Percentiles rank a stretch among this genome's conserved stretches.
These are phyloP conservation scores for Brasenia schreberi DNA, from an alignment of 164 flowering plant species.

Conservation along the genomic window DNA sequence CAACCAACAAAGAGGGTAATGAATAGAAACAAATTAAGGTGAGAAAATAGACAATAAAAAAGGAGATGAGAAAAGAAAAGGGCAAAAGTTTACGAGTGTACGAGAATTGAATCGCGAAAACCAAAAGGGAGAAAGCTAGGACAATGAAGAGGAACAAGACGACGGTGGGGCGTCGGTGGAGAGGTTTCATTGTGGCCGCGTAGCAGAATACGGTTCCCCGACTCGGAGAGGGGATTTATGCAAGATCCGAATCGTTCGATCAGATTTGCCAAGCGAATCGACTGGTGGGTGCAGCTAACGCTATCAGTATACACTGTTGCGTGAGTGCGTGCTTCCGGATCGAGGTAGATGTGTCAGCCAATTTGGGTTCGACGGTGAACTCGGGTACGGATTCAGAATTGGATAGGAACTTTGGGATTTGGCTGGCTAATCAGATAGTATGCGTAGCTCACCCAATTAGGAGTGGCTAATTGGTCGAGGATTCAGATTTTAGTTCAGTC, in stretches of 20 bases:
- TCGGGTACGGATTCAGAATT: too few relatives aligned
- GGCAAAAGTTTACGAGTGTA: conserved; percentile 1
- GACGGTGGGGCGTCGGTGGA: conserved; percentile 20
- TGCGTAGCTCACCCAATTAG: too few relatives aligned
- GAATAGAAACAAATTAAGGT: not conserved
- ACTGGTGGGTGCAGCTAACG: too few relatives aligned
- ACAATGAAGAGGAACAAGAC: conserved; percentile 41
- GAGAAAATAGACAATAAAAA: not conserved
- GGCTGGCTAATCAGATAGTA: too few relatives aligned
- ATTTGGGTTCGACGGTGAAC: too few relatives aligned
- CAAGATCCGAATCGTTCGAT: not conserved
- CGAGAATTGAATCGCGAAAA: conserved; percentile 43
- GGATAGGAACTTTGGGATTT: too few relatives aligned
- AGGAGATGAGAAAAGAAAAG: not conserved
- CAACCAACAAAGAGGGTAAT: not conserved
- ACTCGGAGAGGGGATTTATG: not conserved
- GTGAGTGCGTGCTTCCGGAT: too few relatives aligned
- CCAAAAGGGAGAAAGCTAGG: conserved; percentile 41
- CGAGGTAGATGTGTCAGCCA: too few relatives aligned
- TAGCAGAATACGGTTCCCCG: not conserved
- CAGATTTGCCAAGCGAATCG: not conserved
- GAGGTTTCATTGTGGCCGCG: not conserved
- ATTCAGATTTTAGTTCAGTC: too few relatives aligned
- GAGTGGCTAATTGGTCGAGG: too few relatives aligned
- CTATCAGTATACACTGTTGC: too few relatives aligned